Evolutionary conservation across 208 protist species (phyloP).

Genomic region (Leptomonas pyrrhocoris): DNA sequence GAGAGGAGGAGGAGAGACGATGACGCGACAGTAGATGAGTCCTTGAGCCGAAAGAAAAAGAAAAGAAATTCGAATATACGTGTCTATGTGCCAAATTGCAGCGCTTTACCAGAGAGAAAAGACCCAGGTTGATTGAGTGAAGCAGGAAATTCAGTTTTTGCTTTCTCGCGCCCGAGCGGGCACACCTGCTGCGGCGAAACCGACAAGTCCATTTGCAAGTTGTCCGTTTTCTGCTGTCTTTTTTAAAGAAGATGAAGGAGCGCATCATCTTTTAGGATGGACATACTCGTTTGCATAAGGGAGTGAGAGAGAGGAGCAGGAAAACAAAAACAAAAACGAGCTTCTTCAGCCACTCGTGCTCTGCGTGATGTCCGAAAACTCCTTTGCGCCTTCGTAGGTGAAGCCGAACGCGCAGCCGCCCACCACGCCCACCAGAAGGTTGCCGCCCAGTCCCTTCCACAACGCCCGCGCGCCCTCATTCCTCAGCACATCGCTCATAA

Average conservation of each 20-base stretch:
- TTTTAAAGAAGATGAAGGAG: too few relatives aligned
- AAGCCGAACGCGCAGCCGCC: conserved; percentile 78
- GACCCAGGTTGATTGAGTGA: too few relatives aligned
- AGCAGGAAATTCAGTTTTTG: too few relatives aligned
- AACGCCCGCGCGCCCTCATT: conserved; percentile 68
- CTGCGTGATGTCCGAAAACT: conserved; percentile 72
- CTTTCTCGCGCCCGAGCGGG: too few relatives aligned
- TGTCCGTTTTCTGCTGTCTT: too few relatives aligned
- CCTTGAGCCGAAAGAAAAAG: neutral
- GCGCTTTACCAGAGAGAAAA: too few relatives aligned
- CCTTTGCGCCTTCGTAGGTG: conserved; percentile 80
- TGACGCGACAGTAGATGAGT: neutral
- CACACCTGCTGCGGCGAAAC: too few relatives aligned
- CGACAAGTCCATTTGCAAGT: too few relatives aligned
- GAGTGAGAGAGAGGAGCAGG: neutral
- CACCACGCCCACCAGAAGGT: conserved; percentile 64
- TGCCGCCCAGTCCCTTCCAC: conserved; percentile 73
- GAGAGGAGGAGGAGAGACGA: neutral
- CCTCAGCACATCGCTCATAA: conserved; percentile 50
- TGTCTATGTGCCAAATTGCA: too few relatives aligned
- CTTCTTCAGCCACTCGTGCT: neutral
- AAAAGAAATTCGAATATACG: neutral
- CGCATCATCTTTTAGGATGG: too few relatives aligned
- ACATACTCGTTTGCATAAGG: too few relatives aligned
- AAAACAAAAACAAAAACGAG: neutral